Percentiles rank a stretch among this genome's conserved stretches.
These are phyloP conservation scores for Sporisorium exsertum DNA, from an alignment of 1,284 basidiomycete species.

Conservation along the genomic window DNA sequence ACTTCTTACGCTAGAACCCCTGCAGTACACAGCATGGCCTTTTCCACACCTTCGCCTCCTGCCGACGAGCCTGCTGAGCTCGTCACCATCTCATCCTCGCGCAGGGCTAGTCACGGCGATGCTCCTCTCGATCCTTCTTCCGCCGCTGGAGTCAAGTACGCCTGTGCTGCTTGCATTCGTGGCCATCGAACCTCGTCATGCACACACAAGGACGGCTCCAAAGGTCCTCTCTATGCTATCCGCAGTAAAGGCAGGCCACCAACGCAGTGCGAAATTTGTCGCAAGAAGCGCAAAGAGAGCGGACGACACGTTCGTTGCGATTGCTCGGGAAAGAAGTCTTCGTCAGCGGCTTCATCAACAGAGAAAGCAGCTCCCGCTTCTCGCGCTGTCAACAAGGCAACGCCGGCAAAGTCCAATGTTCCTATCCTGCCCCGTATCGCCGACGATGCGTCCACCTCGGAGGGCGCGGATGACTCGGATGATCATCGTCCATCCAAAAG, in stretches of 20 bases:
- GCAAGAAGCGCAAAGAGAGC: slow-evolving; percentile 51
- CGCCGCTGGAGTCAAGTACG: slow-evolving; percentile 52
- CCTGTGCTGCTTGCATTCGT: slow-evolving; percentile 62
- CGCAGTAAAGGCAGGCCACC: slow-evolving; percentile 59
- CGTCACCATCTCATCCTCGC: not conserved
- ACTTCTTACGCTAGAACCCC: slow-evolving; percentile 5
- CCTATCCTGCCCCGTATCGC: slow-evolving; percentile 13
- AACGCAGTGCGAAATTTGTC: slow-evolving; percentile 60
- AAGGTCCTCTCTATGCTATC: slow-evolving; percentile 56
- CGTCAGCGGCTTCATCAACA: not conserved
- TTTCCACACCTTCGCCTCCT: slow-evolving; percentile 13
- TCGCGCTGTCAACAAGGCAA: slow-evolving; percentile 3
- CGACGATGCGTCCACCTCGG: not conserved
- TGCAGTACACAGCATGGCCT: slow-evolving; percentile 14
- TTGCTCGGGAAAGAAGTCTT: slow-evolving; percentile 35
- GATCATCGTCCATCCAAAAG: slow-evolving; percentile 22
- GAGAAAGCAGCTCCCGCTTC: not conserved
- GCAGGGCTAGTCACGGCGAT: slow-evolving; percentile 14
- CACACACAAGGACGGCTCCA: slow-evolving; percentile 63
- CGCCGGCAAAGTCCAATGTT: not conserved
- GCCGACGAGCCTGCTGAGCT: not conserved
- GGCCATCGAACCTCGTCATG: slow-evolving; percentile 63
- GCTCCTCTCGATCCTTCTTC: slow-evolving; percentile 3
- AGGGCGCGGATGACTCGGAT: not conserved
- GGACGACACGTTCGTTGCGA: slow-evolving; percentile 59